Conservation (phyloP, 148 eudicot species). For the Chenopodium quinoa region DNA sequence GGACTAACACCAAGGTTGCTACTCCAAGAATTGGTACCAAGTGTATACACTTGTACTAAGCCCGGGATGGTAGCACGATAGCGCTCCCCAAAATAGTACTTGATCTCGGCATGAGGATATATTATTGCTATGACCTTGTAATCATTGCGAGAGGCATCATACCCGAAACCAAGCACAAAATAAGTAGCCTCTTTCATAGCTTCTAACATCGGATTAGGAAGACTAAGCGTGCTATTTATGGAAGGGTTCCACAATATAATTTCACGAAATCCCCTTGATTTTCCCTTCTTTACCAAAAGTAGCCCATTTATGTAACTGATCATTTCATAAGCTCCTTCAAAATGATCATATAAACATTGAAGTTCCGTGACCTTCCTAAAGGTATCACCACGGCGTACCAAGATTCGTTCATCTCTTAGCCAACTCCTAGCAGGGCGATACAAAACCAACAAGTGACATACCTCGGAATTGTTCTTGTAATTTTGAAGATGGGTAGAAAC, state of each 20-base stretch:
- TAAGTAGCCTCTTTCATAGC: neutral
- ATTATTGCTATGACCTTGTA: constrained; percentile 19
- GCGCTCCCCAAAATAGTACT: neutral
- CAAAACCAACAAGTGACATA: constrained; percentile 6
- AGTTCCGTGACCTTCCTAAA: constrained; percentile 8
- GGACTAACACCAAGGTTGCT: neutral
- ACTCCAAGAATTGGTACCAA: constrained; percentile 21
- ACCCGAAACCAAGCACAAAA: constrained; percentile 22
- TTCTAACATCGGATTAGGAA: neutral
- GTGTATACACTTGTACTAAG: constrained; percentile 14
- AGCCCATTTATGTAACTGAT: constrained; percentile 16
- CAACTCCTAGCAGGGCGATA: neutral
- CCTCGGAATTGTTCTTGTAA: constrained; percentile 11
- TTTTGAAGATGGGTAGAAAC: constrained; percentile 8
- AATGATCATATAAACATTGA: neutral
- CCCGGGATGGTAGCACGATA: constrained; percentile 3
- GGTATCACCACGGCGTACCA: constrained; percentile 27
- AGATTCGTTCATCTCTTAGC: neutral
- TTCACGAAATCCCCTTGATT: neutral
- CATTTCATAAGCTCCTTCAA: neutral
- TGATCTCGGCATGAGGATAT: constrained; percentile 2
- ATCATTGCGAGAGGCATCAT: constrained; percentile 14
- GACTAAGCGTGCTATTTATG: neutral
- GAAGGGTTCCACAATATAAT: constrained; percentile 24
- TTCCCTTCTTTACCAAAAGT: neutral